Evolutionary conservation across 345 rosid genomes (phyloP).

Genomic region (Psidium guajava): DNA sequence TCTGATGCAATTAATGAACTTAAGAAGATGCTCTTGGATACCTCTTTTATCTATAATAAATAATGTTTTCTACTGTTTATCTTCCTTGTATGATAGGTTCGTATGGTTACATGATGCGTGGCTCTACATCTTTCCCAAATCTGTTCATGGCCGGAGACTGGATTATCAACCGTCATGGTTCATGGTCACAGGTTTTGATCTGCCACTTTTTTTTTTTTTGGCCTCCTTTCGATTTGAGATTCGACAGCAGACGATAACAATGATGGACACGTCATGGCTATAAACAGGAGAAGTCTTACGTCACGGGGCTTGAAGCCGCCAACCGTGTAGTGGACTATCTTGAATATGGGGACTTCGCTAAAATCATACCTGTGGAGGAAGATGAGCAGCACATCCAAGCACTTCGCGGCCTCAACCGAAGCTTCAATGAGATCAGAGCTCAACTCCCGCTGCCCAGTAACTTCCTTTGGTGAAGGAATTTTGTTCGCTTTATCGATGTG

Average conservation of each 20-base stretch:
- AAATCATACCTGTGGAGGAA: constrained; percentile 39
- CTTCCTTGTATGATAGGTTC: constrained; percentile 23
- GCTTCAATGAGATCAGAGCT: constrained; percentile 23
- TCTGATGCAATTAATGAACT: neutral
- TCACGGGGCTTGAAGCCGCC: constrained; percentile 43
- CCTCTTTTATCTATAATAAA: neutral
- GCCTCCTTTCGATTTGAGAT: neutral
- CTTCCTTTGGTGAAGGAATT: constrained; percentile 11
- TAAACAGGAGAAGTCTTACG: constrained; percentile 41
- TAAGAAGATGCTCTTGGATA: neutral
- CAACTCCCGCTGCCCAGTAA: constrained; percentile 24
- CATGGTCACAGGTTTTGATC: constrained; percentile 44
- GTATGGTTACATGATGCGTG: constrained; percentile 50
- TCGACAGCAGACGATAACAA: neutral
- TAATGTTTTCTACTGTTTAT: neutral
- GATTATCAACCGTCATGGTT: constrained; percentile 50
- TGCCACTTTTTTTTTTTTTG: neutral
- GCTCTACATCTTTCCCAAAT: constrained; percentile 40
- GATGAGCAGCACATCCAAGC: constrained; percentile 50
- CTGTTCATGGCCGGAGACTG: constrained; percentile 68
- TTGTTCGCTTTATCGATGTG: neutral
- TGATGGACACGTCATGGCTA: neutral
- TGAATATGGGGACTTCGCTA: constrained; percentile 37
- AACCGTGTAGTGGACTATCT: constrained; percentile 34
- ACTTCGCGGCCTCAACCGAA: constrained; percentile 30